Evolutionary conservation across 257 asterid species (phyloP), one percentile per base, ranked within the genome.

Genomic region (Pogostemon cablin): DNA sequence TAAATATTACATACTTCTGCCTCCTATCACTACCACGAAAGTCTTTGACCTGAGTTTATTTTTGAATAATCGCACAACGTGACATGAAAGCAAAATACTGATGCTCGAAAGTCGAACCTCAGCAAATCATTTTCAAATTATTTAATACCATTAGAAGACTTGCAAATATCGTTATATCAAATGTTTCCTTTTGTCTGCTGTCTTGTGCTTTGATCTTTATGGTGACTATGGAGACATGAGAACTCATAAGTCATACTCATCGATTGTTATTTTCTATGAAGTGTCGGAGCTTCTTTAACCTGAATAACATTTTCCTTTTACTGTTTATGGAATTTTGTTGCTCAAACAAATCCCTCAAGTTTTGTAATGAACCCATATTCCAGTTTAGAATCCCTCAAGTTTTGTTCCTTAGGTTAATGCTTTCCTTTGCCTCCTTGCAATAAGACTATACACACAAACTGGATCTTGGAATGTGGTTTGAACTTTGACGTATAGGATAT

Each of bases 41-140:
- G 49, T 46, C 43, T 7, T 17, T 49, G 11, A 34, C 47, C 42
- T 37, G 32, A 49, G 38, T 8, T 66, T 37, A 71, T 11, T 67
- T 54, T 15, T 52, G 67, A 67, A 69, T 43, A 68, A 17, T 46
- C 43, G 50, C 20, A 68, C 53, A 12, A 74, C 65, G 20, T 77
- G n/a, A 53, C 52, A 55, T 52, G 59, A 32, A 46, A 71, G 62
- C 66, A 43, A 43, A 50, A 54, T 2, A 15, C 34, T 2, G 12
- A 41, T 43, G 15, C 50, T 47, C 42, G 40, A 39, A 46, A 7
- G 43, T 47, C 37, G 40, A 39, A 46, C 41, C 61, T 58, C 56
- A 62, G 32, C 62, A 17, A 8, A 54, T 37, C 46, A 41, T 65
- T 32, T 12, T 7, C 5, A 7, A 56, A 52, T 1, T 52, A 6